Percentiles rank a stretch among this genome's conserved stretches.
Conservation (phyloP, 768 basidiomycete genomes). For the Leccinum rimulosum region DNA sequence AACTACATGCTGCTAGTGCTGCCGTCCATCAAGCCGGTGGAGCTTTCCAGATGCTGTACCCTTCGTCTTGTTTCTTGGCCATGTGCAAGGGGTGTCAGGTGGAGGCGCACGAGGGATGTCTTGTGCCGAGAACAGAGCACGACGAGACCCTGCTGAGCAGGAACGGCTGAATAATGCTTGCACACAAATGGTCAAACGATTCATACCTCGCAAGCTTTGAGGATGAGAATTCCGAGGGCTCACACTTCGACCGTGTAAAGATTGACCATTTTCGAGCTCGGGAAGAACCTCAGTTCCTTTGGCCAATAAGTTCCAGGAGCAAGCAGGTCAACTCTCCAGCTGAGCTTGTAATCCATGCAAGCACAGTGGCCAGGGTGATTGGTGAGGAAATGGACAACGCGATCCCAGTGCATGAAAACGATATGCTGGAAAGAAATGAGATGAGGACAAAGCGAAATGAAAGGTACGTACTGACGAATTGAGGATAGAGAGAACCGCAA, state of each 20-base stretch:
- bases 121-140: conserved; percentile 45
- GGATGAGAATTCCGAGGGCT: conserved; percentile 63
- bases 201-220: conserved; percentile 63
- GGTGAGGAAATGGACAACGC: conserved; percentile 65
- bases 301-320: conserved; percentile 40
- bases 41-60: conserved; percentile 43
- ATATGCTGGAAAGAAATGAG: conserved; percentile 47
- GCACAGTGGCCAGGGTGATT: conserved; percentile 64
- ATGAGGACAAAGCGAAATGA: neutral
- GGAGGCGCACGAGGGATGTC: conserved; percentile 60
- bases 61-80: conserved; percentile 63
- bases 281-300: conserved; percentile 69
- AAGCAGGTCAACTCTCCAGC: conserved; percentile 45
- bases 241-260: conserved; percentile 75
- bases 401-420: conserved; percentile 65
- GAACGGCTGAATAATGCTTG: conserved; percentile 41
- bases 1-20: conserved; percentile 52
- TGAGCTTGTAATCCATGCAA: conserved; percentile 72
- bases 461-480: conserved; percentile 49
- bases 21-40: conserved; percentile 34
- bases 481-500: conserved; percentile 54
- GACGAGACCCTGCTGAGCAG: conserved; percentile 42
- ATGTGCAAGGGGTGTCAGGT: conserved; percentile 64
- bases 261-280: conserved; percentile 58
- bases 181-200: neutral